Evolutionary conservation across 805 yeast genomes (phyloP), one percentile per base, ranked within the genome.

Genomic region (Isabelozyma rhagii): DNA sequence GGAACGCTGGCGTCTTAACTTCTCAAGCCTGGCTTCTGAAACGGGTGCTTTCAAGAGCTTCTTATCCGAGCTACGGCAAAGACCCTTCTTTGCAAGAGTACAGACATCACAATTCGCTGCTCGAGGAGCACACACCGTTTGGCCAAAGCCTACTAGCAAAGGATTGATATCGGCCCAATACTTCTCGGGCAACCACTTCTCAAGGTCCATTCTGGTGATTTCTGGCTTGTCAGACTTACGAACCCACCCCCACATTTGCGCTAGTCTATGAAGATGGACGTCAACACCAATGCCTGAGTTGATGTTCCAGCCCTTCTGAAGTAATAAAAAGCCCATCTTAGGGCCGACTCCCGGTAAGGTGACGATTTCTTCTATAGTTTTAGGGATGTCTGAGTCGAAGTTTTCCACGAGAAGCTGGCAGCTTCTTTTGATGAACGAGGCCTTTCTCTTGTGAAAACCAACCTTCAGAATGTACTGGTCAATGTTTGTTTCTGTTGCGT

Each of bases 321-420:
- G 70, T 1, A 92, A 75, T 39, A 92, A 68, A 62, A 80, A 87
- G 0, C 96, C 96, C 98, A 92, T 92, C 64, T 92, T 92, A 8
- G 97, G 97, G 0, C 98, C 98, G 3, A 92, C 96, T 0, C 98
- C 98, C 0, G 97, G 97, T 31, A 92, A 69, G 0, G 78, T 66
- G 5, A 80, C 74, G 46, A 92, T 74, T 0, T 85, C 92, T 6
- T 78, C 82, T 8, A 87, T 75, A 2, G 84, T 77, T 51, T 77
- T 67, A 0, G 98, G 98, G 3, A 93, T 77, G 55, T 91, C 97
- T 7, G 83, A 83, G 9, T 72, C 69, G 61, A 75, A 82, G 17
- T 76, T 59, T 1, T 75, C 78, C 3, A 60, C 57, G 8, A 91
- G 55, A 4, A 87, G 70, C 46, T 69, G 71, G 7, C 87, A 79